Evolutionary conservation across 2,329 filamentous ascomycete species (phyloP), one percentile per base, ranked within the genome.

Genomic region (Monosporascus sp.): DNA sequence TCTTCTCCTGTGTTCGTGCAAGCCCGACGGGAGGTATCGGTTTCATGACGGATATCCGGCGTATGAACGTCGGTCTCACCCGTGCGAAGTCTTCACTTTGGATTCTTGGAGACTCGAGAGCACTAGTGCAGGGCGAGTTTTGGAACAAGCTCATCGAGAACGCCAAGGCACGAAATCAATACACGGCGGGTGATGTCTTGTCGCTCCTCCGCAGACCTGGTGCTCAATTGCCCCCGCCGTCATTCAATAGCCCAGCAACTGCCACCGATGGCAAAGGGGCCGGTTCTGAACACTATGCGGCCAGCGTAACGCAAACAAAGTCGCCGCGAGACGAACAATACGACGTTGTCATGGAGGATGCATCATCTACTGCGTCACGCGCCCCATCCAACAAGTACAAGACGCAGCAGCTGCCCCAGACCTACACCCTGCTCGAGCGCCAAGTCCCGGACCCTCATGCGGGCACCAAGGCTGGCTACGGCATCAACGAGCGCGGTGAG

Each of bases 31-130:
- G 89, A n/a, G 91, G 93, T 64, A 96, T 99, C 66, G 94, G 94
- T 79, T 99, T 99, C 83, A 87, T 99, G 81, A 89, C 90, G 52
- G 94, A 99, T 69, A 96, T 99, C 66, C 86, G 94, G 55, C 93
- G 94, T 79, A 97, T 99, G 95, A 99, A 99, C 71, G 94, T 99
- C 65, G 94, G 94, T 74, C 78, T 99, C 55, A 99, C 94, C 22
- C 88, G 94, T 77, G 95, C 94, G 5, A 97, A 96, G 71, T 96
- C 90, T 9, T 97, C 93, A 37, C 80, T 99, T 9, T 99, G 93
- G 89, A 93, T 99, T 54, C 80, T 99, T 26, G 94, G 94, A 60
- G 95, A 97, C 70, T 94, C 94, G 0, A 81, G 87, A 53, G 91
- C 92, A 37, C 79, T 99, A 50, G 78, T 87, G 24, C 88, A 95